Conservation (phyloP, 192 early-diverging fungal genomes). For the Chytriomyces sp. region DNA sequence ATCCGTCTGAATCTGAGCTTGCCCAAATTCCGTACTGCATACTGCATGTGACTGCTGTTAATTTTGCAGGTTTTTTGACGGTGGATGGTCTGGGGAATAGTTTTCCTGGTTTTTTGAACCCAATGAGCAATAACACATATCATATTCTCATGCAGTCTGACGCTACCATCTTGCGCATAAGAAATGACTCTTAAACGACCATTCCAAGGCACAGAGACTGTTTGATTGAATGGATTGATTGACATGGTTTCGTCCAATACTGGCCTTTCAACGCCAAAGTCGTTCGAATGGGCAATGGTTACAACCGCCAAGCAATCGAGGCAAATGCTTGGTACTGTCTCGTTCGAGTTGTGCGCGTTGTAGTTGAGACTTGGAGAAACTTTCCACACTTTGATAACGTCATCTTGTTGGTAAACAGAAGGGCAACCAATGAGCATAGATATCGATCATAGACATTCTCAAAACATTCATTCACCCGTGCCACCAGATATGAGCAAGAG, state of each 20-base stretch:
- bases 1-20: conserved; percentile 29
- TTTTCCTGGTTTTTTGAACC: no score
- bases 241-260: not conserved
- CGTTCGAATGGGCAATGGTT: conserved; percentile 1
- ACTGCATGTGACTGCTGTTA: conserved; percentile 27
- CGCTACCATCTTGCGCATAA: conserved; percentile 17
- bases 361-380: not conserved
- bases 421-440: no score
- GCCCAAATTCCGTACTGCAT: conserved; percentile 36
- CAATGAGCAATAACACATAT: no score
- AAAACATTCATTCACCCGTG: conserved; percentile 6
- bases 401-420: conserved; percentile 15
- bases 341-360: not conserved
- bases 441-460: not conserved
- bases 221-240: conserved; percentile 14
- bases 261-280: conserved; percentile 2
- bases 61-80: conserved; percentile 1
- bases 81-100: no score
- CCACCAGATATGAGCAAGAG: conserved; percentile 35
- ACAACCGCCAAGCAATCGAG: not conserved
- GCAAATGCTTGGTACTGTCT: not conserved
- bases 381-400: conserved; percentile 40
- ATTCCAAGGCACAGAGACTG: conserved; percentile 33
- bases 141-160: not conserved
- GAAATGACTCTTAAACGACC: conserved; percentile 8